These are phyloP conservation scores for Poa annua DNA, from an alignment of 176 grass and related monocot species.

Conservation along the genomic window DNA sequence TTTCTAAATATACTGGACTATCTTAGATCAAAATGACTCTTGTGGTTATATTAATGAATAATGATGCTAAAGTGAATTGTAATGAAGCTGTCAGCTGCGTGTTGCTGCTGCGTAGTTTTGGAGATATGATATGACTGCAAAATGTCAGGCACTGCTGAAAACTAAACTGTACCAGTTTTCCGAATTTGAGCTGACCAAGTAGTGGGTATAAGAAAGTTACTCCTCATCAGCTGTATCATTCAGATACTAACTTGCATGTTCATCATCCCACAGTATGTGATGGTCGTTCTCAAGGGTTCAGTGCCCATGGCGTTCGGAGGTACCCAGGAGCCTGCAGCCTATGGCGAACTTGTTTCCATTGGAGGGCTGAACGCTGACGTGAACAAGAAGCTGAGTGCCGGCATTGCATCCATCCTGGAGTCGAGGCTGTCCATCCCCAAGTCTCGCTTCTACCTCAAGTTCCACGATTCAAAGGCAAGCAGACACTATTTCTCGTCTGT, in stretches of 20 bases:
- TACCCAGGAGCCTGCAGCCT: constrained; percentile 77
- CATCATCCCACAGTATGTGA: constrained; percentile 68
- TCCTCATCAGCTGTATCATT: not conserved
- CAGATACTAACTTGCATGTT: constrained; percentile 18
- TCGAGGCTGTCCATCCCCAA: constrained; percentile 73
- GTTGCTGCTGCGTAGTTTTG: not conserved
- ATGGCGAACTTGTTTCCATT: constrained; percentile 78
- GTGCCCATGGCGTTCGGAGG: constrained; percentile 87
- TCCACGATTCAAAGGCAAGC: constrained; percentile 77
- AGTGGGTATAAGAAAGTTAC: not conserved
- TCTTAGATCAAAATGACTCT: not conserved
- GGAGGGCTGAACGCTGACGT: constrained; percentile 70
- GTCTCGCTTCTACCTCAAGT: constrained; percentile 84
- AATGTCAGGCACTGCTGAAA: constrained; percentile 8
- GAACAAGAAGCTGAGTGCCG: constrained; percentile 85
- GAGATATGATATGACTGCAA: not conserved
- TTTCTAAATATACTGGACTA: not conserved
- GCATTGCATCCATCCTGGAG: constrained; percentile 67
- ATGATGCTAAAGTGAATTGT: not conserved
- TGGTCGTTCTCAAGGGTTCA: constrained; percentile 85
- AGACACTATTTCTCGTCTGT: not conserved
- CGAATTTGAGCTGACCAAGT: not conserved
- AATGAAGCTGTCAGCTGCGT: not conserved
- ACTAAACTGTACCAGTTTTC: not conserved
- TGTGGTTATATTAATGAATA: not conserved